Evolutionary conservation across 2,329 filamentous ascomycete genomes (phyloP), one percentile per base, ranked within the genome.

Genomic region (Chaetomiaceae sp.): DNA sequence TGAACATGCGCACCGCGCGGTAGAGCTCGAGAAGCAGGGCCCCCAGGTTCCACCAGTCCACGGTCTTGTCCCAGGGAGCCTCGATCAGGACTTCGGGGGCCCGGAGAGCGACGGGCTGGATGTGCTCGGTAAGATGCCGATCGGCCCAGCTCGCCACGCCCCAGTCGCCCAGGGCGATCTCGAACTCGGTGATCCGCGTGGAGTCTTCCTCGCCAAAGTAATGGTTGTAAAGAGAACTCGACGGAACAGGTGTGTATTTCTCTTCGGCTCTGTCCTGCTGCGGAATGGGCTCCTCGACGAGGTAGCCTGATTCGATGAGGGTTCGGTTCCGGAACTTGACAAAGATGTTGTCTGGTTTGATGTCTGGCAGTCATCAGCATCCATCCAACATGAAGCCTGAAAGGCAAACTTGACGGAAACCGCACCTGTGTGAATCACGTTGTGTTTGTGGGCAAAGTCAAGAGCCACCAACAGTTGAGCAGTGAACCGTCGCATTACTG

Each of bases 131-230:
- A 1, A 57, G 53, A 20, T 56, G 57, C 25, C 9, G 25, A 5
- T 5, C 9, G 25, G 25, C 25, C 25, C 5, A 27, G 25, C 25
- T 27, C 25, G 34, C 46, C 1, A 57, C 47, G 6, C 55, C 55
- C 57, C 53, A 59, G 49, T 59, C 57, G 39, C 57, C 57, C 1
- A 57, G 52, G 19, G 50, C 49, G 14, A 59, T 47, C 34, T 54
- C 43, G 9, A 59, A 47, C 33, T 54, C 22, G 29, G 39, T 9
- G 25, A 27, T 9, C 0, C 36, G 38, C 25, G 29, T 46, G 2
- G 1, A 4, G 8, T 51, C 46, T 39, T 5, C 25, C 9, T 27
- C 25, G 9, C 25, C 9, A 22, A 52, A 55, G 54, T 59, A 57
- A 29, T 37, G 51, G 3, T 3, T 2, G 12, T 27, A 12, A 5